Conservation (phyloP, 2,329 filamentous ascomycete genomes). For the Colletotrichum endophyticum region DNA sequence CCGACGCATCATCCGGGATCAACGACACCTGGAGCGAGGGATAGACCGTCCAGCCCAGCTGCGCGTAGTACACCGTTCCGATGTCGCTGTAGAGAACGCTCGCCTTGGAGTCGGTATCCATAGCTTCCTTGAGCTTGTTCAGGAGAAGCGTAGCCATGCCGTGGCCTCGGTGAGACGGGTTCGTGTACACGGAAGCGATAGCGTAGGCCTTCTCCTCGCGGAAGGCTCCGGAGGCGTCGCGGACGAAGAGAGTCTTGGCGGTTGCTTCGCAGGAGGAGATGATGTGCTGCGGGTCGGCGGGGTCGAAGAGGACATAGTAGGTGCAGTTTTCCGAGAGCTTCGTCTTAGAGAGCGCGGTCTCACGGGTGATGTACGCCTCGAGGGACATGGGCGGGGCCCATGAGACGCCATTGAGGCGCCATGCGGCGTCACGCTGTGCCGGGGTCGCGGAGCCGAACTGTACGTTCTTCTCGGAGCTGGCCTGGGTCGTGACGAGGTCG, state of each 20-base stretch:
- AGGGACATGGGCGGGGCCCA: slow-evolving; percentile 34
- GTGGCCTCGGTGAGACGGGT: slow-evolving; percentile 32
- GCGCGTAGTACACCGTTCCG: slow-evolving; percentile 34
- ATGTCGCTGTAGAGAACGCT: slow-evolving; percentile 40
- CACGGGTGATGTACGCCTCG: slow-evolving; percentile 31
- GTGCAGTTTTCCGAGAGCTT: slow-evolving; percentile 28
- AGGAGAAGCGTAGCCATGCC: slow-evolving; percentile 42
- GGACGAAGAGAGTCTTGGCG: slow-evolving; percentile 28
- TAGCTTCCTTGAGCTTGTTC: slow-evolving; percentile 32
- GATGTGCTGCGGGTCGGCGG: slow-evolving; percentile 30
- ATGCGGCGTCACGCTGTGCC: slow-evolving; percentile 30
- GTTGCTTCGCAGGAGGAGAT: slow-evolving; percentile 36
- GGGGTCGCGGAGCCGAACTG: slow-evolving; percentile 31
- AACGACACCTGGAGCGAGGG: slow-evolving; percentile 36
- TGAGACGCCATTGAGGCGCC: slow-evolving; percentile 32
- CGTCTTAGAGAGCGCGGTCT: slow-evolving; percentile 29
- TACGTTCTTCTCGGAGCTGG: slow-evolving; percentile 19
- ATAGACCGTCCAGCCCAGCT: slow-evolving; percentile 38
- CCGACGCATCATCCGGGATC: slow-evolving; percentile 25
- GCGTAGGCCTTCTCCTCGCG: slow-evolving; percentile 31
- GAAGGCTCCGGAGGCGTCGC: slow-evolving; percentile 24
- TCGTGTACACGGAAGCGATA: slow-evolving; percentile 41
- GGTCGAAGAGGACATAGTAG: slow-evolving; percentile 35
- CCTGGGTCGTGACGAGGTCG: not conserved
- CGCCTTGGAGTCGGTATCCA: slow-evolving; percentile 36